phyloP scores from a whole-genome alignment of 2,329 filamentous ascomycete genomes.

The Colletotrichum sp. region DNA sequence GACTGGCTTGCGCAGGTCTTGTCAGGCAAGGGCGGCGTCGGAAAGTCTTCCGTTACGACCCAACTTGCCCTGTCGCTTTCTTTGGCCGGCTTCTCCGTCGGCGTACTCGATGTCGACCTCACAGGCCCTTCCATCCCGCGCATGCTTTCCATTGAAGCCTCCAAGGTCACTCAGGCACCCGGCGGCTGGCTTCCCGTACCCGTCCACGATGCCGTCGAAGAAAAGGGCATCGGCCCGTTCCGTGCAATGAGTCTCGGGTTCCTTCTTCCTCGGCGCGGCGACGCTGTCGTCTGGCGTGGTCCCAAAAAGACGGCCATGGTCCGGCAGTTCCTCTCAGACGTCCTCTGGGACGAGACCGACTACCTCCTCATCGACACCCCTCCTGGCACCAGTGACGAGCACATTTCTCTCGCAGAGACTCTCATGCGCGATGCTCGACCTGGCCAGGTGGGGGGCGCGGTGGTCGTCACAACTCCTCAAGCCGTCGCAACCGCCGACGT shows the following conservation, averaged over 20 bases:
- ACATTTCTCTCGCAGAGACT: constrained; percentile 92
- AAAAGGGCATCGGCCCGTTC: constrained; percentile 64
- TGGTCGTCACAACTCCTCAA: constrained; percentile 95
- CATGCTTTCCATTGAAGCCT: constrained; percentile 87
- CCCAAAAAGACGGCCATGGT: constrained; percentile 99
- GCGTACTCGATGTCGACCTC: constrained; percentile 94
- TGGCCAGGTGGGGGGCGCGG: constrained; percentile 81
- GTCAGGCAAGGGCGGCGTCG: constrained; percentile 96
- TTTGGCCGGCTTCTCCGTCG: constrained; percentile 84
- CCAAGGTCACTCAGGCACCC: constrained; percentile 89
- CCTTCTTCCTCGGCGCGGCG: constrained; percentile 79
- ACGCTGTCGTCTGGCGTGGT: constrained; percentile 96
- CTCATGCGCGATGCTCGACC: constrained; percentile 68
- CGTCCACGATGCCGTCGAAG: constrained; percentile 69
- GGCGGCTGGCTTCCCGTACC: constrained; percentile 91
- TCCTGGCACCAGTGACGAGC: constrained; percentile 94
- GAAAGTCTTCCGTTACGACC: constrained; percentile 97
- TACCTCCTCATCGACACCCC: constrained; percentile 96
- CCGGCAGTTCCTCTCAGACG: constrained; percentile 90
- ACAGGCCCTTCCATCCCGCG: constrained; percentile 96
- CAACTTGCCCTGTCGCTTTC: constrained; percentile 92
- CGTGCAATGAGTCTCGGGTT: constrained; percentile 95
- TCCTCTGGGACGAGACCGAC: constrained; percentile 87
- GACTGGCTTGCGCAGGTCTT: constrained; percentile 61
- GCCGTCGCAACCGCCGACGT: constrained; percentile 94